Conservation (phyloP, 768 basidiomycete genomes). For the Boletus huronensis region DNA sequence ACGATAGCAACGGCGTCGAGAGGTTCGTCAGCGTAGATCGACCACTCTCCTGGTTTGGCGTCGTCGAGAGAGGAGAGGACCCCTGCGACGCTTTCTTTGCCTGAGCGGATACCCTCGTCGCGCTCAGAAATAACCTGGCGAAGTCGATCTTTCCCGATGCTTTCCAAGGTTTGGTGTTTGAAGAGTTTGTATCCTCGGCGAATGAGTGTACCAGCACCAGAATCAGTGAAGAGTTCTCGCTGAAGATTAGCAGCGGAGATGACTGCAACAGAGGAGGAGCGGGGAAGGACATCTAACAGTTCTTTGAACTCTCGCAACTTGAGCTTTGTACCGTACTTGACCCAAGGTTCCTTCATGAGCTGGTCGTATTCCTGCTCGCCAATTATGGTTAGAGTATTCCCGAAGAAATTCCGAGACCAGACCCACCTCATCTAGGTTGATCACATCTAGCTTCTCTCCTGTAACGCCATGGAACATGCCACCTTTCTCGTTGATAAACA, state of each 20-base stretch:
- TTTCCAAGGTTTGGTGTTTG: conserved; percentile 78
- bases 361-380: conserved; percentile 79
- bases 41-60: conserved; percentile 80
- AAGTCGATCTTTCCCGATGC: conserved; percentile 89
- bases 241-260: conserved; percentile 91
- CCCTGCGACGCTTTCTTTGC: conserved; percentile 81
- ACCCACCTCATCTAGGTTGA: conserved; percentile 91
- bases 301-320: conserved; percentile 99
- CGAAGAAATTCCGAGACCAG: not conserved
- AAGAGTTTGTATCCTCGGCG: conserved; percentile 97
- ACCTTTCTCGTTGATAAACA: conserved; percentile 97
- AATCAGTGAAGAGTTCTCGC: conserved; percentile 98
- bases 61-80: conserved; percentile 58
- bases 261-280: conserved; percentile 96
- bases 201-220: conserved; percentile 95
- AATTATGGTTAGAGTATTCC: not conserved
- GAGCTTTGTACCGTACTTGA: conserved; percentile 98
- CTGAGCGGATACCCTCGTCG: conserved; percentile 85
- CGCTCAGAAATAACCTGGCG: conserved; percentile 94
- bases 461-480: conserved; percentile 97
- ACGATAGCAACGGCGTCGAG: conserved; percentile 94
- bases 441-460: conserved; percentile 91
- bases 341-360: conserved; percentile 98
- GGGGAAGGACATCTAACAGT: conserved; percentile 94
- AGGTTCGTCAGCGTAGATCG: conserved; percentile 98